These are phyloP conservation scores for Lentinula raphanica DNA, from an alignment of 768 basidiomycete genomes.

Conservation along the genomic window DNA sequence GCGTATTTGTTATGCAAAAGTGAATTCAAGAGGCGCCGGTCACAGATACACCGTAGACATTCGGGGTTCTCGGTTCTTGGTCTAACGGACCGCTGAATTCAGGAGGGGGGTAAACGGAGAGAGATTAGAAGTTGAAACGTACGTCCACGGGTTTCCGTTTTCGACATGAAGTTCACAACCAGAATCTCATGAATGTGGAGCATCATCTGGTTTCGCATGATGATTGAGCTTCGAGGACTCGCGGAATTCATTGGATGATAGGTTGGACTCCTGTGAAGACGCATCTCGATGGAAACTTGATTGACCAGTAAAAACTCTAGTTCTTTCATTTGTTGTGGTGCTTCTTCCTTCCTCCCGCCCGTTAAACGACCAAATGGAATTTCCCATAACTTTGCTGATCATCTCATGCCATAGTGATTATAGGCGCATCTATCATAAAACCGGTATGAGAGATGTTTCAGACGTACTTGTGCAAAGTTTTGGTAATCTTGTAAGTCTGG, in stretches of 20 bases:
- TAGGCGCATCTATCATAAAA: background rate
- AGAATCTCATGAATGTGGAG: background rate
- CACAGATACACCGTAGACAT: background rate
- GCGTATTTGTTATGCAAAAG: no score
- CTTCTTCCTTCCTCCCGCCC: background rate
- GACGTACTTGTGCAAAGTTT: no score
- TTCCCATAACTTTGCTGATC: background rate
- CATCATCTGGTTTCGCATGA: conserved; percentile 2
- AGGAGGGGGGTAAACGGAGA: background rate
- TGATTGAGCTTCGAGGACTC: conserved; percentile 5
- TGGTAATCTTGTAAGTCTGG: no score
- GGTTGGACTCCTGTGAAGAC: background rate
- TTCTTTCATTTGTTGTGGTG: background rate
- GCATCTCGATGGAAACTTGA: background rate
- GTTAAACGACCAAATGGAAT: background rate
- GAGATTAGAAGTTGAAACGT: no score
- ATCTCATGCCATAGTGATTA: background rate
- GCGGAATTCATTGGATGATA: conserved; percentile 1
- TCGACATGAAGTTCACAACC: background rate
- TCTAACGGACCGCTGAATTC: background rate
- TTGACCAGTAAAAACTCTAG: background rate
- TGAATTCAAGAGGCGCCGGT: no score
- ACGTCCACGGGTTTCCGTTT: background rate
- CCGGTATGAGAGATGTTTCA: no score
- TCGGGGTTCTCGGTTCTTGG: background rate